A percentile compares a stretch with the other conserved stretches of the same genome.
These are phyloP conservation scores for Lagerstroemia speciosa DNA, from an alignment of 345 rosid genomes.

Conservation along the genomic window DNA sequence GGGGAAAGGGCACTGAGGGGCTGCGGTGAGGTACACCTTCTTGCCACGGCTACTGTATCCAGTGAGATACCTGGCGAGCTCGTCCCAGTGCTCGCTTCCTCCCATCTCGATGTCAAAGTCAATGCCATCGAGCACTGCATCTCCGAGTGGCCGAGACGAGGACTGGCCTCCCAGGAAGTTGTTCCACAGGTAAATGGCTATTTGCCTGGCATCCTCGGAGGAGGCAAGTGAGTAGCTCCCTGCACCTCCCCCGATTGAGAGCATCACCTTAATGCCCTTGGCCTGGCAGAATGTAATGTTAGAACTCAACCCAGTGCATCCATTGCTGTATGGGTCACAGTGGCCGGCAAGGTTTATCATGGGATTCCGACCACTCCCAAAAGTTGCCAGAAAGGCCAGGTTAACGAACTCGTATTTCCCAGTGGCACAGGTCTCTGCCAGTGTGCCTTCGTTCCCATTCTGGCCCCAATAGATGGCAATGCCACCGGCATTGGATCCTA, in stretches of 20 bases:
- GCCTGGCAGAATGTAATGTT: conserved; percentile 34
- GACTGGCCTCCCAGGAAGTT: conserved; percentile 16
- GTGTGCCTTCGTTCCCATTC: conserved; percentile 48
- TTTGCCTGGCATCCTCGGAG: conserved; percentile 29
- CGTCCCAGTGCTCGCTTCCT: conserved; percentile 30
- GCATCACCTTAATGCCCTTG: conserved; percentile 46
- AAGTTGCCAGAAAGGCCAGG: conserved; percentile 45
- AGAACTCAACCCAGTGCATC: conserved; percentile 27
- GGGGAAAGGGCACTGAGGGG: conserved; percentile 65
- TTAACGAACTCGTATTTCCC: conserved; percentile 38
- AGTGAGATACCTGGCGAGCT: conserved; percentile 31
- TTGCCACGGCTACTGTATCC: conserved; percentile 21
- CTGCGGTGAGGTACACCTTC: conserved; percentile 51
- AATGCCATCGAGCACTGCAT: conserved; percentile 43
- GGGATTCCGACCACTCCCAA: conserved; percentile 40
- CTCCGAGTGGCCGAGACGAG: conserved; percentile 38
- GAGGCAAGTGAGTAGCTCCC: conserved; percentile 43
- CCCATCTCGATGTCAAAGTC: conserved; percentile 48
- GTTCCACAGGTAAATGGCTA: conserved; percentile 20
- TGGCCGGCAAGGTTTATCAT: conserved; percentile 52
- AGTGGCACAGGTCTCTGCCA: conserved; percentile 36
- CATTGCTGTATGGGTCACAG: conserved; percentile 37
- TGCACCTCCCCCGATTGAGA: conserved; percentile 47
- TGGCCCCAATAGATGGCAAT: conserved; percentile 50
- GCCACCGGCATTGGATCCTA: conserved; percentile 16